These are phyloP conservation scores for Garcia nutans DNA, from an alignment of 345 rosid genomes.

Conservation along the genomic window DNA sequence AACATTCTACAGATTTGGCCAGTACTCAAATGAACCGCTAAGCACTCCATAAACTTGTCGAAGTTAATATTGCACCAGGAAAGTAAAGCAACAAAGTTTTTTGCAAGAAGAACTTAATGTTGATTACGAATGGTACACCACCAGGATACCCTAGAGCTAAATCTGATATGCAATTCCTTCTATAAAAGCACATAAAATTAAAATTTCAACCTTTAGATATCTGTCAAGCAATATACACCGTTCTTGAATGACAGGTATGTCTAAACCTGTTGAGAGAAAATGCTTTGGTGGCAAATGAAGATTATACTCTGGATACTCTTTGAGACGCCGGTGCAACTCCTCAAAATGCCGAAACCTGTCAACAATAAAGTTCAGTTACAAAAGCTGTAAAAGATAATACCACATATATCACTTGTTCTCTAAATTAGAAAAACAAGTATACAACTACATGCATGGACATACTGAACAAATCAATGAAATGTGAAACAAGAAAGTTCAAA, in stretches of 20 bases:
- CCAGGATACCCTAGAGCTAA: background rate
- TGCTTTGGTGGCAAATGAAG: conserved; percentile 97
- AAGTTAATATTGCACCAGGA: background rate
- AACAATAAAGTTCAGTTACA: conserved; percentile 19
- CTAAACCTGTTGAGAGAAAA: conserved; percentile 92
- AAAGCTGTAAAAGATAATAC: background rate
- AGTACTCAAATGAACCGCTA: conserved; percentile 1
- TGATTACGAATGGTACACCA: background rate
- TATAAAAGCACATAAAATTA: conserved; percentile 9
- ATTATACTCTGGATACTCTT: conserved; percentile 81
- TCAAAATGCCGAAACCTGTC: conserved; percentile 97
- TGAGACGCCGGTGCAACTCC: conserved; percentile 94
- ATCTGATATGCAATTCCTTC: background rate
- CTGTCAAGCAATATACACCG: conserved; percentile 82
- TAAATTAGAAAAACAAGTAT: background rate
- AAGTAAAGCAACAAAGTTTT: background rate
- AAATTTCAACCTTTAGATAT: conserved; percentile 73
- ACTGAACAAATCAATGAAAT: conserved; percentile 2
- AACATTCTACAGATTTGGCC: background rate
- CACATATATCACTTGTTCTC: background rate
- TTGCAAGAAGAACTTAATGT: background rate
- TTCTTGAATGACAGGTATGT: conserved; percentile 75
- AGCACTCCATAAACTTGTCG: background rate
- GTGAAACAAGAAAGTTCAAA: conserved; percentile 25
- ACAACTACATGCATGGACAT: conserved; percentile 1